A percentile compares a stretch with the other conserved stretches of the same genome.
Conservation (phyloP, 2,329 filamentous ascomycete genomes). For the Aspergillus glaucus region DNA sequence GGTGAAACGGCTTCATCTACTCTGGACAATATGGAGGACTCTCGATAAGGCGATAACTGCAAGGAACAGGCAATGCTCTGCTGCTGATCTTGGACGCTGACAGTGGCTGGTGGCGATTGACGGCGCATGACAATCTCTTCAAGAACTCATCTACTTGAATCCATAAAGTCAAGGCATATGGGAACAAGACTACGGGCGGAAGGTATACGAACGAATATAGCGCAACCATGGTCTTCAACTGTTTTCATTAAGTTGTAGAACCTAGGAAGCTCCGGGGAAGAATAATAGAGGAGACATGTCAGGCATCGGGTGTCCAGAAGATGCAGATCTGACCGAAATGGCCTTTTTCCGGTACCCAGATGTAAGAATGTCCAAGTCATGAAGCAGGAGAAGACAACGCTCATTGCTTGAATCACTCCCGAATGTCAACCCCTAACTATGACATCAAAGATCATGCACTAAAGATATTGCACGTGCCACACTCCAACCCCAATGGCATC, state of each 20-base stretch:
- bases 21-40: neutral
- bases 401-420: constrained; percentile 10
- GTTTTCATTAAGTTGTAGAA: constrained; percentile 32
- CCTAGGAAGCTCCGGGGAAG: constrained; percentile 26
- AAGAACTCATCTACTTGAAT: too few relatives aligned
- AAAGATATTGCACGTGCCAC: constrained; percentile 17
- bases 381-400: neutral
- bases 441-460: constrained; percentile 13
- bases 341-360: constrained; percentile 15
- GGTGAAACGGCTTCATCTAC: neutral
- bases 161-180: neutral
- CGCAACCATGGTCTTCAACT: constrained; percentile 24
- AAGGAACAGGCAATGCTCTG: neutral
- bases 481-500: constrained; percentile 16
- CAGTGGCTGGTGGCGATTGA: too few relatives aligned
- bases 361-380: constrained; percentile 19
- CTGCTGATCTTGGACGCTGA: too few relatives aligned
- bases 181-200: neutral
- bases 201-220: neutral
- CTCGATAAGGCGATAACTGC: too few relatives aligned
- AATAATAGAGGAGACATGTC: constrained; percentile 7
- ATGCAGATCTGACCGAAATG: constrained; percentile 24
- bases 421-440: constrained; percentile 25
- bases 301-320: constrained; percentile 19
- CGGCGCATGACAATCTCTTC: too few relatives aligned